Evolutionary conservation across 1,284 basidiomycete species (phyloP), one percentile per base, ranked within the genome.

Genomic region (Microbotryum silenes-acaulis): DNA sequence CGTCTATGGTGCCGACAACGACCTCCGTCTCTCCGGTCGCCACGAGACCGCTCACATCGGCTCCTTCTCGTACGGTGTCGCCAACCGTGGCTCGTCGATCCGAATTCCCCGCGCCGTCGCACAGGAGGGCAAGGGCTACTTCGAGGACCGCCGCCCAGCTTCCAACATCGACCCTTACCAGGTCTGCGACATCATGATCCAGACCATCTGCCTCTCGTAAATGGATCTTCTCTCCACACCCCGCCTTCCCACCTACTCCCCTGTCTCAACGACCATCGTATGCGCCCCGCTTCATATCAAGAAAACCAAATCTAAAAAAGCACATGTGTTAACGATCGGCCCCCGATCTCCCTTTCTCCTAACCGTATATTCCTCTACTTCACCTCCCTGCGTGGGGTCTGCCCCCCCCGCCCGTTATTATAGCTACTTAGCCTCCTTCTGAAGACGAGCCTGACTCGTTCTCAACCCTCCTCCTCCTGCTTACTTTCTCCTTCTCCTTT

Each of bases 31-130:
- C 73, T 94, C 91, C 50, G 92, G 93, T 66, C 84, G 85, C 70
- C 92, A 96, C 76, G 96, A 99, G 83, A 99, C 96, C 54, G 93
- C 89, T 65, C 91, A 94, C 79, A 97, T 98, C 74, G 84, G 87
- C 72, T 77, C 78, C 63, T 99, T 99, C 82, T 89, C 87, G 70
- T 90, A 89, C 63, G 92, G 74, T 92, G 54, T 56, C 47, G 60
- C 60, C 56, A 62, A 62, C 56, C 60, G 60, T 33, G 60, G 92
- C 12, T 48, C 91, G 56, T 93, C 88, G n/a, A 89, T 92, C 77
- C 86, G 90, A 80, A 68, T 73, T 62, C 69, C 68, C 52, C 69
- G 66, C 54, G 57, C 59, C 21, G 67, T 71, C 47, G 67, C 63
- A 5, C 59, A 68, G 46, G 64, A 63, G 27, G 68, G 70, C 64